These are phyloP conservation scores for Rachicladosporium sp. DNA, from an alignment of 2,329 filamentous ascomycete genomes.

Conservation along the genomic window DNA sequence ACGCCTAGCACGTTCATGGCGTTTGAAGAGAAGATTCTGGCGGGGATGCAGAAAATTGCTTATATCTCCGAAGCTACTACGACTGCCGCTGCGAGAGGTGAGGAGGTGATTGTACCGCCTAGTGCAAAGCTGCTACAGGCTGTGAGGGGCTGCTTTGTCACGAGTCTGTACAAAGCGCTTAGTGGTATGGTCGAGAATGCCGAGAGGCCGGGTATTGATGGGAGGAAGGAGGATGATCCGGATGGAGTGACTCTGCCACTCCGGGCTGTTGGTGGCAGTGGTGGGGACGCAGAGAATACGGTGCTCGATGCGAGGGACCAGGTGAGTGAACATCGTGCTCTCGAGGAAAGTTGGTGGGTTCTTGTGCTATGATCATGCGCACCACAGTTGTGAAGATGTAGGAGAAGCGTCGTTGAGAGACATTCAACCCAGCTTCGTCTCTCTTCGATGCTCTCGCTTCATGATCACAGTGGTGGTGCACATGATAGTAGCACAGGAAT, in stretches of 20 bases:
- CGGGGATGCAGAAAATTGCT: slow-evolving; percentile 86
- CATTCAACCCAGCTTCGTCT: too few species aligned
- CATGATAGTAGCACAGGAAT: too few species aligned
- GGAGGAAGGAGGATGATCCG: slow-evolving; percentile 42
- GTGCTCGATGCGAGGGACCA: slow-evolving; percentile 37
- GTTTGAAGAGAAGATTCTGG: slow-evolving; percentile 71
- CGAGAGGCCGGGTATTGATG: slow-evolving; percentile 54
- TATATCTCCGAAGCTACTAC: slow-evolving; percentile 75
- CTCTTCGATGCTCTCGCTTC: too few species aligned
- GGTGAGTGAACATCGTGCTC: slow-evolving; percentile 26
- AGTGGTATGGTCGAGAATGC: slow-evolving; percentile 97
- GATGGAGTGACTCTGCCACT: slow-evolving; percentile 32
- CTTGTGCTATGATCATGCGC: too few species aligned
- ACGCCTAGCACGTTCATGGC: slow-evolving; percentile 79
- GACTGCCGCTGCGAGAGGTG: slow-evolving; percentile 54
- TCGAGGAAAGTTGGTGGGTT: too few species aligned
- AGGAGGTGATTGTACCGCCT: slow-evolving; percentile 73
- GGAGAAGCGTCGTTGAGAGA: too few species aligned
- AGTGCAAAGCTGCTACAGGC: slow-evolving; percentile 78
- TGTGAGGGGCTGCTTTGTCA: slow-evolving; percentile 85
- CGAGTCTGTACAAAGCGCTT: slow-evolving; percentile 82
- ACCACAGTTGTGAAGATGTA: too few species aligned
- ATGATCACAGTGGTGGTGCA: too few species aligned
- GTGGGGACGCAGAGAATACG: slow-evolving; percentile 4
- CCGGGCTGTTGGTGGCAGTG: slow-evolving; percentile 10